Evolutionary conservation across 257 asterid species (phyloP).

Genomic region (Haberlea rhodopensis): DNA sequence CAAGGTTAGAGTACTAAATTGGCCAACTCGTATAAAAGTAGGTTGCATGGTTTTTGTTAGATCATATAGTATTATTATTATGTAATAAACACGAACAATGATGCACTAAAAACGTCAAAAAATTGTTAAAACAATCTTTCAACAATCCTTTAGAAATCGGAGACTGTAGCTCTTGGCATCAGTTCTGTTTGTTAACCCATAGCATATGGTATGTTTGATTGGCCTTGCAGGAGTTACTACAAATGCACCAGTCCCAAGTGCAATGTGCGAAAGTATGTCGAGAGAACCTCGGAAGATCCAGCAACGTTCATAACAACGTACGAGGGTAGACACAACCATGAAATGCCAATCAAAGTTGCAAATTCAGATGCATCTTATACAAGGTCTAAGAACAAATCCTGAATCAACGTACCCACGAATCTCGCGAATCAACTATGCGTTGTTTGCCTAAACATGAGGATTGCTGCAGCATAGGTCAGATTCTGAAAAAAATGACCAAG

Average conservation of each 20-base stretch:
- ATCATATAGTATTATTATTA: background rate
- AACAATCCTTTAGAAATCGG: too few species aligned
- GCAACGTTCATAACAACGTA: slow-evolving; percentile 60
- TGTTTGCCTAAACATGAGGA: background rate
- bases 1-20: slow-evolving; percentile 56
- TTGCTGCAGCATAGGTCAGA: background rate
- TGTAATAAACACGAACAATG: background rate
- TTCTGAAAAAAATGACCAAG: too few species aligned
- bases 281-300: slow-evolving; percentile 67
- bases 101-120: background rate
- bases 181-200: background rate
- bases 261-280: slow-evolving; percentile 69
- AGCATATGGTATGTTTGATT: background rate
- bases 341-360: slow-evolving; percentile 37
- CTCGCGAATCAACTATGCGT: background rate
- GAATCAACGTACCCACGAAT: background rate
- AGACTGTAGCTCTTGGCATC: too few species aligned
- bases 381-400: slow-evolving; percentile 28
- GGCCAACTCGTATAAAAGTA: too few species aligned
- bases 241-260: slow-evolving; percentile 72
- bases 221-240: slow-evolving; percentile 71
- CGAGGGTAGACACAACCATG: slow-evolving; percentile 79
- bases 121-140: too few species aligned
- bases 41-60: background rate
- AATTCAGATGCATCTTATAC: slow-evolving; percentile 37